Base-by-base conservation (phyloP, 345 rosid genomes). In the Eucalyptus regnans region DNA sequence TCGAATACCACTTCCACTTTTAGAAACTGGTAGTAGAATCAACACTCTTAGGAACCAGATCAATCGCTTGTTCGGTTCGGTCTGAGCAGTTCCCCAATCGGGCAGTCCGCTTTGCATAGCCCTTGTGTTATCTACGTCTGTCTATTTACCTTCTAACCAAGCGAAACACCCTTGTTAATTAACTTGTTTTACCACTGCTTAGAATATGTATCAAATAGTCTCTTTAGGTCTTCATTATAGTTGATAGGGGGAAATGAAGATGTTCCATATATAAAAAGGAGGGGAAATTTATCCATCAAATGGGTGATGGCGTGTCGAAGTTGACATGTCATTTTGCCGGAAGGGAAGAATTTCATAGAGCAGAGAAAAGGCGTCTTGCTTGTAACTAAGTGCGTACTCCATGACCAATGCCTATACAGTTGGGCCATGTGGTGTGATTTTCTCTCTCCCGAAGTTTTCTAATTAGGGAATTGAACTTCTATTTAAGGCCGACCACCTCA, bases 31-130 rank as follows among this genome's bases (percentile, higher is more conserved):
- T 25, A 20, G 0, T 52, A 1, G 0, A 52, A 52, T 0, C 0
- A 0, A 52, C n/a, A 52, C 23, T 52, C 9, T 18, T 0, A 18
- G 0, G 3, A 52, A 52, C 4, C 2, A 0, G 0, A 18, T 18
- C 10, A 7, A 52, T 0, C 0, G 4, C 0, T 18, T 7, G 4
- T 52, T 52, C 4, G 0, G 2, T 52, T 0, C 0, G 0, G 10
- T 52, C 4, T 1, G 3, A 52, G 1, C 10, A 18, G 0, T 52
- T 52, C 9, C 2, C 9, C 4, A 52, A 17, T 0, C 0, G 2
- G 0, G 0, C 0, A 52, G 0, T 52, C 4, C 2, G 0, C 58
- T 52, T 52, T 52, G 4, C 25, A 18, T 0, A 1, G 0, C 25
- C 5, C 2, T 52, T 52, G 2, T 18, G 8, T 62, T 64, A 15